Evolutionary conservation across 2,329 filamentous ascomycete genomes (phyloP).

Genomic region (Aspergillus caelatus): DNA sequence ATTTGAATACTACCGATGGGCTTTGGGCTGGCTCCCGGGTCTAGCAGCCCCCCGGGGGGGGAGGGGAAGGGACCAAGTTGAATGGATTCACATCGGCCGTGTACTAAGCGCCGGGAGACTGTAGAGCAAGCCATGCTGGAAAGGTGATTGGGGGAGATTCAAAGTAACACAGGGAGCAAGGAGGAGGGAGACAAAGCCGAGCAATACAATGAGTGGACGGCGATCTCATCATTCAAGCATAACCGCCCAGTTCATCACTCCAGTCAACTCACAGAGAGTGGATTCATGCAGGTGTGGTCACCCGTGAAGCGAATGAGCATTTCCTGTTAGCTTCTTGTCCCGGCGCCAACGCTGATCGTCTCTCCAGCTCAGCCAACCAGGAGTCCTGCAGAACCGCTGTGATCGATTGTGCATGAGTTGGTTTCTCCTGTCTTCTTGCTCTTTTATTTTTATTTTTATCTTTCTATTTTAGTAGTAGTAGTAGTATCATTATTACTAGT

Average conservation of each 20-base stretch:
- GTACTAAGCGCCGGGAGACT: slow-evolving; percentile 34
- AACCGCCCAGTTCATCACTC: slow-evolving; percentile 32
- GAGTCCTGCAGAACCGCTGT: slow-evolving; percentile 31
- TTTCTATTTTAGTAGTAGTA: neutral
- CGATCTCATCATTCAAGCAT: slow-evolving; percentile 23
- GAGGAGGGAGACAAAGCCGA: slow-evolving; percentile 6
- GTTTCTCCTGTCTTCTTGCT: too few relatives aligned
- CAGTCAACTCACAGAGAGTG: slow-evolving; percentile 2
- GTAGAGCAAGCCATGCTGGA: slow-evolving; percentile 17
- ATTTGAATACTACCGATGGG: slow-evolving; percentile 37
- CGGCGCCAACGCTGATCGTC: slow-evolving; percentile 35
- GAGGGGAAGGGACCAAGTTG: slow-evolving; percentile 19
- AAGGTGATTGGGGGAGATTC: slow-evolving; percentile 20
- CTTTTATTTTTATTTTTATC: neutral
- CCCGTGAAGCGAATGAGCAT: slow-evolving; percentile 19
- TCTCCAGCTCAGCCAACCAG: slow-evolving; percentile 31
- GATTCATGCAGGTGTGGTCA: slow-evolving; percentile 26
- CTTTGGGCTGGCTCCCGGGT: slow-evolving; percentile 17
- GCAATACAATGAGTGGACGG: slow-evolving; percentile 29
- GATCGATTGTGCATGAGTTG: slow-evolving; percentile 1
- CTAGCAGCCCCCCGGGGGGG: slow-evolving; percentile 9
- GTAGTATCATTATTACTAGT: too few relatives aligned
- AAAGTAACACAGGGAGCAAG: slow-evolving; percentile 5
- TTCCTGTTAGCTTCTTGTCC: slow-evolving; percentile 24
- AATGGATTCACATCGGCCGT: slow-evolving; percentile 14